These are phyloP conservation scores for Amanita phalloides DNA, from an alignment of 768 basidiomycete species.

Conservation along the genomic window DNA sequence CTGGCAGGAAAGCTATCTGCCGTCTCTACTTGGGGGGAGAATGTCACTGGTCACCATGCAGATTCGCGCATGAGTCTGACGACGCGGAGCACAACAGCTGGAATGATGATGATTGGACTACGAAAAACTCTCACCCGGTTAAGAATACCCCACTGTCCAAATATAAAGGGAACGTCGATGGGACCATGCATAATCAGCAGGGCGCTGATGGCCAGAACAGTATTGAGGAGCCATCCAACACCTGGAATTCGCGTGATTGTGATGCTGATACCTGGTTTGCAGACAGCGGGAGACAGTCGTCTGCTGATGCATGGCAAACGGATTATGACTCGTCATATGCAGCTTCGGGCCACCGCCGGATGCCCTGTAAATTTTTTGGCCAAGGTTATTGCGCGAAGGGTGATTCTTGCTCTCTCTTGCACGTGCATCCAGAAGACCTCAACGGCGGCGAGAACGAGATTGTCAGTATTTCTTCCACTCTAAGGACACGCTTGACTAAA, in stretches of 20 bases:
- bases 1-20: background rate
- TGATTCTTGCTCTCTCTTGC: slow-evolving; percentile 18
- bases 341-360: slow-evolving; percentile 5
- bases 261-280: background rate
- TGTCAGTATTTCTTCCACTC: background rate
- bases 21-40: background rate
- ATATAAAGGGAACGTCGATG: background rate
- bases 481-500: background rate
- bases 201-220: background rate
- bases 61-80: background rate
- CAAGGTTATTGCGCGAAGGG: slow-evolving; percentile 23
- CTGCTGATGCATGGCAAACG: slow-evolving; percentile 2
- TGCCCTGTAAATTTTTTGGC: slow-evolving; percentile 22
- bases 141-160: background rate
- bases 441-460: background rate
- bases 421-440: slow-evolving; percentile 14
- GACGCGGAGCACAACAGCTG: background rate
- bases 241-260: background rate
- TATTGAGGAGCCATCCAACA: background rate
- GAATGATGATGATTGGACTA: background rate
- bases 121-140: background rate
- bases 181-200: background rate
- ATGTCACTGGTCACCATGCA: background rate
- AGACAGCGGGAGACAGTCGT: background rate
- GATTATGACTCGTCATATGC: background rate